Conservation (phyloP, 2,329 filamentous ascomycete species). For the Apiospora phragmitis region DNA sequence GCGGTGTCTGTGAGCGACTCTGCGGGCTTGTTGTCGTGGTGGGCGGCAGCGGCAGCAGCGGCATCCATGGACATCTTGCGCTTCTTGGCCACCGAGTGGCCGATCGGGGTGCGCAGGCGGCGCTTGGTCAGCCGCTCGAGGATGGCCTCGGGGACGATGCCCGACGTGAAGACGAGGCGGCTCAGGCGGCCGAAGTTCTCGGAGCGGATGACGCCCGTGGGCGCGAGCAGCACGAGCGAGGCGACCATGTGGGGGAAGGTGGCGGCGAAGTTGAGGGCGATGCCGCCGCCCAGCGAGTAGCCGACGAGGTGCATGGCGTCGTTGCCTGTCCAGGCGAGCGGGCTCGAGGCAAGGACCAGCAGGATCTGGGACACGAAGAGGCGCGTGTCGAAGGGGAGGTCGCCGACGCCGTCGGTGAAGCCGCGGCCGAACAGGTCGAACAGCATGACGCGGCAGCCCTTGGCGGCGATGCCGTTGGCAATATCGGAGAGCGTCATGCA, state of each 20-base stretch:
- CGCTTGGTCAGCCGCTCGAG: conserved; percentile 48
- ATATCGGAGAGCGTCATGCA: conserved; percentile 71
- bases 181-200: conserved; percentile 51
- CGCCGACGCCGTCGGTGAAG: conserved; percentile 63
- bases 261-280: conserved; percentile 72
- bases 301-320: conserved; percentile 67
- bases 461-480: conserved; percentile 64
- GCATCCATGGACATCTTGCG: conserved; percentile 18
- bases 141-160: conserved; percentile 53
- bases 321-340: conserved; percentile 64
- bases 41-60: conserved; percentile 15
- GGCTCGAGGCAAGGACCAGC: conserved; percentile 68
- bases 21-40: conserved; percentile 21
- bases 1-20: conserved; percentile 40
- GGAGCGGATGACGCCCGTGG: conserved; percentile 69
- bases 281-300: conserved; percentile 81
- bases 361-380: conserved; percentile 75
- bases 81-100: conserved; percentile 33
- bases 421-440: conserved; percentile 74
- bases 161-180: conserved; percentile 55
- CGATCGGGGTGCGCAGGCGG: conserved; percentile 53
- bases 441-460: conserved; percentile 77
- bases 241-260: conserved; percentile 71
- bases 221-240: conserved; percentile 74
- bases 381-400: conserved; percentile 70